phyloP scores from a whole-genome alignment of 139 green algal species.

The Micractinium conductrix region DNA sequence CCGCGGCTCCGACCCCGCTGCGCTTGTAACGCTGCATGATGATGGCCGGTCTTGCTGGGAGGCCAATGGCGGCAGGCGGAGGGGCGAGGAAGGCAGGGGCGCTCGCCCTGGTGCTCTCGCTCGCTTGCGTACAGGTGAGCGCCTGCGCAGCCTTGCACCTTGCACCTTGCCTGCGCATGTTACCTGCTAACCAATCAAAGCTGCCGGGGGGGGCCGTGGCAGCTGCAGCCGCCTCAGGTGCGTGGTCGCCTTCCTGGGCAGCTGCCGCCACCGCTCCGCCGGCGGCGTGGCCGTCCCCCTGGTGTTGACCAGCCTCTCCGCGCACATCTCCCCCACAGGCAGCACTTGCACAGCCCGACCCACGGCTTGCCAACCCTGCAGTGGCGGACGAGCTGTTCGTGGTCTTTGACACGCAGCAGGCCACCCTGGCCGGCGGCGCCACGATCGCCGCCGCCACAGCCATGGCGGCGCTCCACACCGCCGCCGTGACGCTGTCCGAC shows the following conservation, averaged over 20 bases:
- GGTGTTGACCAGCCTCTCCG: too few relatives aligned
- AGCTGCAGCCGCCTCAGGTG: background rate
- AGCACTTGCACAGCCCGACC: background rate
- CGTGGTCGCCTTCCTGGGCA: conserved; percentile 5
- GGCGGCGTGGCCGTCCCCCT: too few relatives aligned
- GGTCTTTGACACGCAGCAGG: background rate
- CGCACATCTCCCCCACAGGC: too few relatives aligned
- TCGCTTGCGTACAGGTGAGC: background rate
- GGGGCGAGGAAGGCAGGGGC: too few relatives aligned
- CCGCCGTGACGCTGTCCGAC: background rate
- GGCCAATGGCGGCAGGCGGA: too few relatives aligned
- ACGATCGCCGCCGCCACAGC: background rate
- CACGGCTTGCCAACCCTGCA: conserved; percentile 5
- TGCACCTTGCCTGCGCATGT: background rate
- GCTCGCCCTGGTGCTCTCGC: too few relatives aligned
- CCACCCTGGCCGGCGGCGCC: background rate
- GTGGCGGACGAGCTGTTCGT: background rate
- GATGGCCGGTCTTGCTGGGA: too few relatives aligned
- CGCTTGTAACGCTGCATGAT: too few relatives aligned
- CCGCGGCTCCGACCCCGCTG: too few relatives aligned
- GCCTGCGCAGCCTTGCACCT: too few relatives aligned
- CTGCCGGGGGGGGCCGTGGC: background rate
- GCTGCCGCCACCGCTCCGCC: too few relatives aligned
- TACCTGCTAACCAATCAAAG: background rate
- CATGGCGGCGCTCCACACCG: too few relatives aligned